A percentile compares a stretch with the other conserved stretches of the same genome.
Evolutionary conservation across 352 stramenopile species (phyloP).

Genomic region (Globisporangium heterothallicum): DNA sequence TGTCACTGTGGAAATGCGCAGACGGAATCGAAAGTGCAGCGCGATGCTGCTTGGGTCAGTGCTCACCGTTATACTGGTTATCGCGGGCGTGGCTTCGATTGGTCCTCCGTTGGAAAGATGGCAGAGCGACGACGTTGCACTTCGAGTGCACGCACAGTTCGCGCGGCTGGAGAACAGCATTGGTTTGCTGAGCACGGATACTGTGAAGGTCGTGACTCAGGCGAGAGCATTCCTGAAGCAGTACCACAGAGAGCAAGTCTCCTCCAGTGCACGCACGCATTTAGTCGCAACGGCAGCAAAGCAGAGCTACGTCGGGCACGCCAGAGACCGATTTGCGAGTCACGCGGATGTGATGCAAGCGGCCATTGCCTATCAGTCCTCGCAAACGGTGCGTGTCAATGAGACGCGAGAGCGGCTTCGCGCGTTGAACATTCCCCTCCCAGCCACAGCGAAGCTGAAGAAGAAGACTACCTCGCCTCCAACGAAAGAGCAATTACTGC

Average conservation of each 20-base stretch:
- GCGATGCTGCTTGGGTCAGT: neutral
- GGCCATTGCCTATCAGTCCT: slow-evolving; percentile 8
- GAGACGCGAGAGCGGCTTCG: slow-evolving; percentile 8
- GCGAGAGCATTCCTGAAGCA: slow-evolving; percentile 12
- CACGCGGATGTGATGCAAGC: slow-evolving; percentile 9
- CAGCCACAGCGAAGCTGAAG: neutral
- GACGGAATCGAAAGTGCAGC: neutral
- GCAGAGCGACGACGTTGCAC: slow-evolving; percentile 5
- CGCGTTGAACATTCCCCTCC: slow-evolving; percentile 13
- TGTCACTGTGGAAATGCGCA: neutral
- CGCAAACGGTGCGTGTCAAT: slow-evolving; percentile 1
- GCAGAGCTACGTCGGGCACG: slow-evolving; percentile 2
- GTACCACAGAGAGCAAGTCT: slow-evolving; percentile 5
- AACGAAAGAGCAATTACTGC: slow-evolving; percentile 7
- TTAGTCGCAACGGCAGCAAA: slow-evolving; percentile 4
- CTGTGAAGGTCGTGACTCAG: slow-evolving; percentile 1
- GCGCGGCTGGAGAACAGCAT: neutral
- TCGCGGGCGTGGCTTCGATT: slow-evolving; percentile 1
- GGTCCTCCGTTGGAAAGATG: slow-evolving; percentile 6
- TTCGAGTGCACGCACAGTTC: slow-evolving; percentile 1
- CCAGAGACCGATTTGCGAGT: slow-evolving; percentile 5
- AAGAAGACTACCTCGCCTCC: neutral
- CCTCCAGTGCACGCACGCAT: slow-evolving; percentile 6
- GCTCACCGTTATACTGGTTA: neutral
- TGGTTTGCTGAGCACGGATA: slow-evolving; percentile 8